Evolutionary conservation across 2,329 filamentous ascomycete genomes (phyloP), one percentile per base, ranked within the genome.

Genomic region (Epichloe scottii): DNA sequence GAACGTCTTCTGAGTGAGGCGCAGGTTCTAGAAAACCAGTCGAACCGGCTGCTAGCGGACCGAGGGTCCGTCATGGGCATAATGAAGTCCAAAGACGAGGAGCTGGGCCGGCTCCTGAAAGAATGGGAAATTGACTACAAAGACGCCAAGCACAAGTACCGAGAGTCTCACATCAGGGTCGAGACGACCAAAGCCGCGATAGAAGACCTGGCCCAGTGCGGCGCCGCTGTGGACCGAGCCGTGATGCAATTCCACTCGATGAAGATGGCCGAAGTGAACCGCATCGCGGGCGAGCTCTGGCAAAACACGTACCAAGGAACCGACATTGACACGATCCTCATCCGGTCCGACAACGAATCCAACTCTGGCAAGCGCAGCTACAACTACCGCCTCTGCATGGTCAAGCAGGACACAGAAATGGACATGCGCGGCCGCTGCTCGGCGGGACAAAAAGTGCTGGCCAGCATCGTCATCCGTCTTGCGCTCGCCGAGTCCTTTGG

Each of bases 181-280:
- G 88, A 84, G 70, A 94, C 90, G 0, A 96, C 89, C 46, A 94
- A 90, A 66, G 91, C 90, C 3, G 91, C 89, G 3, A 87, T 95
- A 50, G 89, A 95, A 52, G 93, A 98, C 64, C 73, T 98, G 37
- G 85, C 78, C 6, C 85, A 87, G 40, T 97, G 95, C 64, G 77
- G 81, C 42, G 76, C 80, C 10, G 93, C 93, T 7, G 77, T 98
- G 12, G 91, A 97, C 72, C 89, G 93, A 63, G 94, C 93, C 45
- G 94, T 98, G 62, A 96, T 98, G 88, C 88, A 87, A 62, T 98
- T 91, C 63, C 93, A 98, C 71, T 79, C 84, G 33, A 73, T 95
- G 63, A 98, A 98, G 74, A 98, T 98, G 93, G 87, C 93, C 59
- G 90, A 98, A 66, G 91, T 98, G 66, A 98, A 98, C 68, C 79